Percentiles rank a stretch among this genome's conserved stretches.
Evolutionary conservation across 352 stramenopile genomes (phyloP).

Genomic region (Phytopythium litorale): DNA sequence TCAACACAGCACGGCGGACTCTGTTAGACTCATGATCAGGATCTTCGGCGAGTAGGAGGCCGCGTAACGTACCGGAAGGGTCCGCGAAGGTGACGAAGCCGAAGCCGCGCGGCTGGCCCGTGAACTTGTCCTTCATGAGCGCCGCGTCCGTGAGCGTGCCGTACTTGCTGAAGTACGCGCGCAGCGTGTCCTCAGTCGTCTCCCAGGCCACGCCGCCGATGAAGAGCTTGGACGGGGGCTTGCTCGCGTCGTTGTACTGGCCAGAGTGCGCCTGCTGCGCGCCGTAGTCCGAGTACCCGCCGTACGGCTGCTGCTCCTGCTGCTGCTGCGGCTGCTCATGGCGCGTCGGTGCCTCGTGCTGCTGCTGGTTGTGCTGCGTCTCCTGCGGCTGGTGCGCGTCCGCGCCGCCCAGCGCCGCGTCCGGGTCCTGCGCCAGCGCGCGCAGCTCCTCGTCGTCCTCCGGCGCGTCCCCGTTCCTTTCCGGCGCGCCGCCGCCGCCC

Average conservation of each 20-base stretch:
- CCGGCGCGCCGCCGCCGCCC: constrained; percentile 5
- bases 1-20: not conserved
- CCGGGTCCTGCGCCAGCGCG: constrained; percentile 54
- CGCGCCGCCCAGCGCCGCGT: constrained; percentile 14
- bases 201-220: constrained; percentile 91
- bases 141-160: constrained; percentile 82
- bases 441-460: constrained; percentile 75
- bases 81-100: constrained; percentile 94
- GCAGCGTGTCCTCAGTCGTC: constrained; percentile 91
- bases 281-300: constrained; percentile 20
- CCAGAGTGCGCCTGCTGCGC: constrained; percentile 28
- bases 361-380: constrained; percentile 14
- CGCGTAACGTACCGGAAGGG: constrained; percentile 48
- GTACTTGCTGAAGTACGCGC: constrained; percentile 88
- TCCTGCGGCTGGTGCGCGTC: constrained; percentile 13
- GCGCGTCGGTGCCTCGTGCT: constrained; percentile 4
- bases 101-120: constrained; percentile 88
- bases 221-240: constrained; percentile 84
- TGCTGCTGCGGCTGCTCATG: constrained; percentile 9
- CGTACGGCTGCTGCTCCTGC: constrained; percentile 16
- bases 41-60: too few relatives aligned
- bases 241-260: constrained; percentile 20
- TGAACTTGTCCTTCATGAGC: constrained; percentile 94
- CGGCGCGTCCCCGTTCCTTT: constrained; percentile 4
- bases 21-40: not conserved